Conservation (phyloP, 139 green algal species). For the Chlorella vulgaris region DNA sequence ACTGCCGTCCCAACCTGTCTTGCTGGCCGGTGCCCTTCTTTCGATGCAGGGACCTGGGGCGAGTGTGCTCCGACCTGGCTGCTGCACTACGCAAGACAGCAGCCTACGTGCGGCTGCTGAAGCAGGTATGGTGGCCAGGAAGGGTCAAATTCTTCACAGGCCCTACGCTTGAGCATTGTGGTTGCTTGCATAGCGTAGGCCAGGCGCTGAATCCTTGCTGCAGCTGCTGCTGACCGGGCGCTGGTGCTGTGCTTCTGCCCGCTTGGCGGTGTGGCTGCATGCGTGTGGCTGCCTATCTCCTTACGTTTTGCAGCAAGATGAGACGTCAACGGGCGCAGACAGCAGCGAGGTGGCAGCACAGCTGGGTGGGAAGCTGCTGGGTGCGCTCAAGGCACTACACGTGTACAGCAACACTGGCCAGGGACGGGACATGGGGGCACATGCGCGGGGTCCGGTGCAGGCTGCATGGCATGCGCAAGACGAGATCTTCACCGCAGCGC, state of each 20-base stretch:
- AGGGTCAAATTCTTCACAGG: background rate
- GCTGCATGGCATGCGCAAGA: constrained; percentile 8
- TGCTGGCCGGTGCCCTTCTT: background rate
- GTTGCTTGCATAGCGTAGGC: background rate
- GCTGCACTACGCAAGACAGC: background rate
- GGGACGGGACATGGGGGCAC: constrained; percentile 14
- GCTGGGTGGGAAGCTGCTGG: constrained; percentile 6
- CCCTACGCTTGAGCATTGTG: too few species aligned
- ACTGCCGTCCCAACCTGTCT: background rate
- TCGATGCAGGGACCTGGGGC: constrained; percentile 10
- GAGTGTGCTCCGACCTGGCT: constrained; percentile 20
- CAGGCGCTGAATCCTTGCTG: background rate
- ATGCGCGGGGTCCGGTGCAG: constrained; percentile 30
- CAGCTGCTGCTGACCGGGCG: background rate
- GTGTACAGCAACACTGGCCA: constrained; percentile 41
- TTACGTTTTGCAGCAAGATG: constrained; percentile 17
- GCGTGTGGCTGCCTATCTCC: background rate
- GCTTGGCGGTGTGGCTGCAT: background rate
- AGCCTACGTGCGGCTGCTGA: constrained; percentile 11
- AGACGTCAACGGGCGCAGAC: background rate
- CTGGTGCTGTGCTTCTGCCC: background rate
- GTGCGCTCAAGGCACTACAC: constrained; percentile 28
- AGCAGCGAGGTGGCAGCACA: constrained; percentile 18
- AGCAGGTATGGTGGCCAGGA: background rate
- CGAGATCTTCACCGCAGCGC: constrained; percentile 22